These are phyloP conservation scores for Crataegus laevigata DNA, from an alignment of 306 rosid species.

Conservation along the genomic window DNA sequence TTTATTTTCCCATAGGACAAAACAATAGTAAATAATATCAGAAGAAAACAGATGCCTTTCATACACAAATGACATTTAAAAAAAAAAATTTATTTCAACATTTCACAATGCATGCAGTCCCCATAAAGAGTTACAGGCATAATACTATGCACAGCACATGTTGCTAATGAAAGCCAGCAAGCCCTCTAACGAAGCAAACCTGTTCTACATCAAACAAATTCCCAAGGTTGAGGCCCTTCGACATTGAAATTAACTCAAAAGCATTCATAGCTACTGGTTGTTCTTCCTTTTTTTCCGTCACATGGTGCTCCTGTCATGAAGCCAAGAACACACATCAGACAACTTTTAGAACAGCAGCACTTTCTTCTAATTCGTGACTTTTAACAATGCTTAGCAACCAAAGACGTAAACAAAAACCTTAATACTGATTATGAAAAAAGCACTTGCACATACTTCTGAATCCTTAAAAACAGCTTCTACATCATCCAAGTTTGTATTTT, in stretches of 20 bases:
- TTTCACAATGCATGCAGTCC: not conserved
- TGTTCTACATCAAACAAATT: conserved; percentile 87
- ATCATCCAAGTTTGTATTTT: conserved; percentile 76
- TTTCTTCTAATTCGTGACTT: not conserved
- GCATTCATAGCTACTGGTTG: conserved; percentile 92
- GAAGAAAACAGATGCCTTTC: too few relatives aligned
- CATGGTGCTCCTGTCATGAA: conserved; percentile 77
- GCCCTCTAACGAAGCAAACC: conserved; percentile 34
- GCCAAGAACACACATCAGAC: conserved; percentile 8
- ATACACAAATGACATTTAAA: too few relatives aligned
- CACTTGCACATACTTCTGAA: conserved; percentile 62
- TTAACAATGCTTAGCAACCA: not conserved
- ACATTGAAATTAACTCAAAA: conserved; percentile 91
- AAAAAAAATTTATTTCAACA: too few relatives aligned
- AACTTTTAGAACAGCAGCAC: not conserved
- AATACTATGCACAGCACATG: not conserved
- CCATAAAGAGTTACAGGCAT: not conserved
- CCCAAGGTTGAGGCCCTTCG: conserved; percentile 87
- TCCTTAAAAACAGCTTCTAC: conserved; percentile 96
- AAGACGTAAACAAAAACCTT: not conserved
- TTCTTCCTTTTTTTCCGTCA: conserved; percentile 90
- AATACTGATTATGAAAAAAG: not conserved
- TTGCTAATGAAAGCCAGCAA: not conserved
- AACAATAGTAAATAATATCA: not conserved
- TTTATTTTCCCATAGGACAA: not conserved